Percentiles rank a stretch among this genome's conserved stretches.
Evolutionary conservation across 768 basidiomycete species (phyloP).

Genomic region (Podaxis sp.): DNA sequence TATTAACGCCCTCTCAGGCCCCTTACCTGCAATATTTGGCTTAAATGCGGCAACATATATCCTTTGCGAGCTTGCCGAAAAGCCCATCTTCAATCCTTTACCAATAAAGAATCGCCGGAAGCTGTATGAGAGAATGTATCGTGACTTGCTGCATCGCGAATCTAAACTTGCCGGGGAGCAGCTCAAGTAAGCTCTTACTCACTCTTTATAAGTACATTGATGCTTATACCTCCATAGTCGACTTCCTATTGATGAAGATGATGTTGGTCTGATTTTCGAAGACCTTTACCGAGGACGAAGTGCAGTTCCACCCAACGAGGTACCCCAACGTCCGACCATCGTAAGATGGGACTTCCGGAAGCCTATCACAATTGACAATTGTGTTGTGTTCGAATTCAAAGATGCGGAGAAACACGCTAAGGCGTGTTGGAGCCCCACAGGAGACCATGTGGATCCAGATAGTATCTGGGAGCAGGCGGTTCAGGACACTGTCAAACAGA

Average conservation of each 20-base stretch:
- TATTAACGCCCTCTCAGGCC: conserved; percentile 41
- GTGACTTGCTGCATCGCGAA: conserved; percentile 77
- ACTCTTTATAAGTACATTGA: background rate
- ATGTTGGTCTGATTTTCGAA: conserved; percentile 82
- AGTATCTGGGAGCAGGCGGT: conserved; percentile 75
- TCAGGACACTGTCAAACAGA: conserved; percentile 53
- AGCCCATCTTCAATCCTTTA: conserved; percentile 79
- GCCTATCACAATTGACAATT: conserved; percentile 75
- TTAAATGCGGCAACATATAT: conserved; percentile 89
- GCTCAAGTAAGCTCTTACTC: conserved; percentile 51
- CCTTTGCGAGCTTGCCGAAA: conserved; percentile 80
- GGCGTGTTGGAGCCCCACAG: conserved; percentile 37
- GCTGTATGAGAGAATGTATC: conserved; percentile 76
- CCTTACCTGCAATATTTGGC: conserved; percentile 89
- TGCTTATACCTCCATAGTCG: conserved; percentile 42
- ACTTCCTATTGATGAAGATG: conserved; percentile 80
- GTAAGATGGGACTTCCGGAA: conserved; percentile 75
- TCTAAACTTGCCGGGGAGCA: conserved; percentile 58
- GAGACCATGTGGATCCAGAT: conserved; percentile 35
- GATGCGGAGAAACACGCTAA: conserved; percentile 71
- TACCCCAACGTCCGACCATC: conserved; percentile 71
- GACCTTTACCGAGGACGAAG: conserved; percentile 83
- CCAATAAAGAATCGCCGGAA: conserved; percentile 85
- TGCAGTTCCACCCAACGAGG: conserved; percentile 72
- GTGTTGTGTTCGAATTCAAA: conserved; percentile 76